Percentiles rank a stretch among this genome's conserved stretches.
These are phyloP conservation scores for Ceratobasidium sp. DNA, from an alignment of 1,284 basidiomycete genomes.

Conservation along the genomic window DNA sequence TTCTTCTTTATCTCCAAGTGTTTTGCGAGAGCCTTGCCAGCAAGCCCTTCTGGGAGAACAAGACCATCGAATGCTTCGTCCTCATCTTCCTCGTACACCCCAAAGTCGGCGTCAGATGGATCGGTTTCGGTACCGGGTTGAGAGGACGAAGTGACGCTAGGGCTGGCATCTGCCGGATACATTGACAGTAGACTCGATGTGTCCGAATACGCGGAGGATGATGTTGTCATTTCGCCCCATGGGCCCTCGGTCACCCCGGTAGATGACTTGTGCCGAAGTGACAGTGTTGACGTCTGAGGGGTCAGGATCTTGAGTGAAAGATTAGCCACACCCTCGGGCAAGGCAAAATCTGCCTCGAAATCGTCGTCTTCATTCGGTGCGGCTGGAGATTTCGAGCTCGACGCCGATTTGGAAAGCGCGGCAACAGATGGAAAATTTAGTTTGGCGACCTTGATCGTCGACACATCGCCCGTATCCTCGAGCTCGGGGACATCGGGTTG, in stretches of 20 bases:
- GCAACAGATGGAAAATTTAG: conserved; percentile 53
- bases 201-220: conserved; percentile 81
- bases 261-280: conserved; percentile 64
- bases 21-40: conserved; percentile 74
- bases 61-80: conserved; percentile 82
- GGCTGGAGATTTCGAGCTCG: conserved; percentile 57
- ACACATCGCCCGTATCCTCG: conserved; percentile 76
- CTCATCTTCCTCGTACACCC: conserved; percentile 66
- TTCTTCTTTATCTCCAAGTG: conserved; percentile 82
- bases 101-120: conserved; percentile 58
- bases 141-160: conserved; percentile 68
- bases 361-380: conserved; percentile 69
- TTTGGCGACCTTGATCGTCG: conserved; percentile 78
- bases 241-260: conserved; percentile 22
- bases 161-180: conserved; percentile 65
- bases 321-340: conserved; percentile 80
- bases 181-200: conserved; percentile 82
- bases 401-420: conserved; percentile 12
- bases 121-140: conserved; percentile 73
- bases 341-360: conserved; percentile 79
- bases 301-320: conserved; percentile 81
- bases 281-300: conserved; percentile 80
- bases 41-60: conserved; percentile 74
- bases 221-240: conserved; percentile 85
- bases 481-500: conserved; percentile 68